Evolutionary conservation across 116 monocot genomes (phyloP), one percentile per base, ranked within the genome.

Genomic region (Posidonia oceanica): DNA sequence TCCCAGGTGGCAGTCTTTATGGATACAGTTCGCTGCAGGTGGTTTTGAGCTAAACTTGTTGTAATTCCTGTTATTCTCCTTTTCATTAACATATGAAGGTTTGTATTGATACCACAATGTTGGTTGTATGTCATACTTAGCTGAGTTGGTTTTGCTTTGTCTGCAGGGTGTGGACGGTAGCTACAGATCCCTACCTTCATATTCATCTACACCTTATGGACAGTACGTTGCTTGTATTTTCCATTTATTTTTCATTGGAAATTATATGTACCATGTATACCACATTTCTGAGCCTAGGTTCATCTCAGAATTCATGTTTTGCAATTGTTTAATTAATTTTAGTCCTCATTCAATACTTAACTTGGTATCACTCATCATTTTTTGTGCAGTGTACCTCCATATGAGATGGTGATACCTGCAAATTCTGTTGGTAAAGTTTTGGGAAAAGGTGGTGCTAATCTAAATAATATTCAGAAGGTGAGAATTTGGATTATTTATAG

Each of bases 381-480:
- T 63, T 61, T 36, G 14, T 61, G 44, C 62, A 85, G 81, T 48
- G 36, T 79, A 20, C 80, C 78, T 41, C 44, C 83, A 39, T 80
- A 76, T 75, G 88, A 89, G 68, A 78, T 89, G 85, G 51, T 79
- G 60, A 85, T 89, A 67, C 85, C 88, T 72, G 74, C 83, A 56
- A 83, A 42, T 72, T 85, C 83, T 40, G 61, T 85, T 55, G 69
- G 76, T 63, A 89, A 85, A 81, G 85, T 89, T 16, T 53, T 89
- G 80, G 88, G 88, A 52, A 89, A 85, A 83, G 82, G 80, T 61
- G 88, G 85, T 36, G 51, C 80, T 68, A 89, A 89, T 63, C 61
- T 89, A 57, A 80, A 77, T 1, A 89, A 85, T 61, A 85, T 89
- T 66, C 83, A 77, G 71, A 85, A 85, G 88, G 88, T 89, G 7